Evolutionary conservation across 1,284 basidiomycete genomes (phyloP).

Genomic region (Schizophyllum amplum): DNA sequence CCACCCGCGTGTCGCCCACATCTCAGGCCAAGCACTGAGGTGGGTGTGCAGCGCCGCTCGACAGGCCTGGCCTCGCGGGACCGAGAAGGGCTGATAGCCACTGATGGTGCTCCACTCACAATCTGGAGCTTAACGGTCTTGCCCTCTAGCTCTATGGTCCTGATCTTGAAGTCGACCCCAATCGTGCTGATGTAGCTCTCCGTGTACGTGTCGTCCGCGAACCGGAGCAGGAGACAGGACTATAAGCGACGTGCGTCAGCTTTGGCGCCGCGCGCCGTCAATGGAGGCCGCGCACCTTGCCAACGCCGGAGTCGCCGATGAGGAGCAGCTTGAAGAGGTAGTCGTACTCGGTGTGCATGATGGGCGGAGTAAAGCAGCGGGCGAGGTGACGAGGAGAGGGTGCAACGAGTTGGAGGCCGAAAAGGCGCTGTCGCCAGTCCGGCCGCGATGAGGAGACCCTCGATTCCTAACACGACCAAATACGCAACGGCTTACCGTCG

Average conservation of each 20-base stretch:
- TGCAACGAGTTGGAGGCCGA: not conserved
- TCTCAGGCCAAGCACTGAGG: not conserved
- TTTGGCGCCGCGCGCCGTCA: slow-evolving; percentile 11
- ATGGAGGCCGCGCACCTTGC: slow-evolving; percentile 57
- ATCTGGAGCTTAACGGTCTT: slow-evolving; percentile 99
- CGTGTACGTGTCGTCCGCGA: slow-evolving; percentile 99
- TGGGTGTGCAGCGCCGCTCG: no score
- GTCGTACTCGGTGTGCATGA: slow-evolving; percentile 92
- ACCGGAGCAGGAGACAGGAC: slow-evolving; percentile 96
- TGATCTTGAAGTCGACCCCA: slow-evolving; percentile 99
- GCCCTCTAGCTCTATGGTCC: slow-evolving; percentile 98
- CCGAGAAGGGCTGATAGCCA: not conserved
- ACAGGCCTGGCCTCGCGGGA: no score
- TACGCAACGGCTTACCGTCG: not conserved
- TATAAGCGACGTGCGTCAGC: slow-evolving; percentile 27
- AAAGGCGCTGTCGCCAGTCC: not conserved
- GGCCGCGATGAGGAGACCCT: not conserved
- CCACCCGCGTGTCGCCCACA: not conserved
- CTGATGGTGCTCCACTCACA: slow-evolving; percentile 46
- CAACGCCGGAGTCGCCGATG: slow-evolving; percentile 93
- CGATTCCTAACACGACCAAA: not conserved
- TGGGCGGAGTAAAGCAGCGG: slow-evolving; percentile 15
- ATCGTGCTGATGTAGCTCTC: slow-evolving; percentile 99
- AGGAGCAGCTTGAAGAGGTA: slow-evolving; percentile 96
- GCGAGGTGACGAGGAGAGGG: not conserved